A percentile compares a stretch with the other conserved stretches of the same genome.
Evolutionary conservation across 2,329 filamentous ascomycete genomes (phyloP).

Genomic region (Dactylellina leptospora): DNA sequence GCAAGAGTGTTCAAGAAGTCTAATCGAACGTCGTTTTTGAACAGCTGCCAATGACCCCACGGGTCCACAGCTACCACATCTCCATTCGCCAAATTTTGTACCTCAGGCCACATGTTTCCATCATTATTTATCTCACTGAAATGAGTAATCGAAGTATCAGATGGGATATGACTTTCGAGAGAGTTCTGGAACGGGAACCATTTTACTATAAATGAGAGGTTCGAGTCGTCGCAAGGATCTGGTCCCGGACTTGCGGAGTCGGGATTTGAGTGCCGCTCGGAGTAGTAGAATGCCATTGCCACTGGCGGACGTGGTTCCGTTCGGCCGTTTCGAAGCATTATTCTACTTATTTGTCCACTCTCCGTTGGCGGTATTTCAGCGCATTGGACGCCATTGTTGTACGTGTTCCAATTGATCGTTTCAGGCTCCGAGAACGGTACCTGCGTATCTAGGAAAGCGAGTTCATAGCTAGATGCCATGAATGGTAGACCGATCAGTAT

Average conservation of each 20-base stretch:
- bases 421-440: background rate
- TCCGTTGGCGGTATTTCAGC: background rate
- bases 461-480: conserved; percentile 6
- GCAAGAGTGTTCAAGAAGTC: background rate
- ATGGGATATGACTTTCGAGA: background rate
- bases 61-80: background rate
- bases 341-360: background rate
- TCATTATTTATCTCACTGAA: conserved; percentile 4
- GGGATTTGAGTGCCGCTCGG: background rate
- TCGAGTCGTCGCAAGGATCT: background rate
- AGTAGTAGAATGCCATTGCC: conserved; percentile 24
- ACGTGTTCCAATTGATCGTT: conserved; percentile 1
- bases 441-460: conserved; percentile 10
- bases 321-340: background rate
- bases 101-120: background rate
- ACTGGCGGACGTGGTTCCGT: background rate
- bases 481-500: background rate
- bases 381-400: background rate
- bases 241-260: background rate
- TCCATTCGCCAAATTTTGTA: background rate
- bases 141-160: conserved; percentile 2
- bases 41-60: background rate
- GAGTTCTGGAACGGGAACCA: conserved; percentile 10
- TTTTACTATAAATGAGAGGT: conserved; percentile 2
- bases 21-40: background rate